These are phyloP conservation scores for Trametes elegans DNA, from an alignment of 768 basidiomycete species.

Conservation along the genomic window DNA sequence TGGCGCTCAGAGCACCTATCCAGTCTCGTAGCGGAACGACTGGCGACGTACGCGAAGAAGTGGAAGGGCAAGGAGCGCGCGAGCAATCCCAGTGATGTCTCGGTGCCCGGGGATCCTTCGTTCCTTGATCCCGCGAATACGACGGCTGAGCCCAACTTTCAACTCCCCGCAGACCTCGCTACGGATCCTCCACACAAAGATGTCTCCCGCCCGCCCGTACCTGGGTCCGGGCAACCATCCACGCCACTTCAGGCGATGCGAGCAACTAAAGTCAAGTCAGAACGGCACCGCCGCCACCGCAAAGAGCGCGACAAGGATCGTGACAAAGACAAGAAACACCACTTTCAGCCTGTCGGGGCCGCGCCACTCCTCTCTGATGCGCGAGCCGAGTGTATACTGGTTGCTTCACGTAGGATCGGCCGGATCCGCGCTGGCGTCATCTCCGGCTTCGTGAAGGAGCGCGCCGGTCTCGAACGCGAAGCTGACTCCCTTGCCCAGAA, in stretches of 20 bases:
- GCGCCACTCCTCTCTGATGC: conserved; percentile 58
- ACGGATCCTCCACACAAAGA: too few relatives aligned
- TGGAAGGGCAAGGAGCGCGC: conserved; percentile 10
- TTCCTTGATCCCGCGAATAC: not conserved
- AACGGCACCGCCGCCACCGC: not conserved
- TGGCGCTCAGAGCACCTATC: conserved; percentile 6
- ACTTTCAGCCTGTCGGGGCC: not conserved
- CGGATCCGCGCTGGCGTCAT: conserved; percentile 56
- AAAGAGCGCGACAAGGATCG: conserved; percentile 8
- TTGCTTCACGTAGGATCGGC: conserved; percentile 70
- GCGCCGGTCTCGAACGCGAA: conserved; percentile 10
- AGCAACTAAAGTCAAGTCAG: not conserved
- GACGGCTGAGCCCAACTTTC: too few relatives aligned
- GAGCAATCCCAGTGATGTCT: not conserved
- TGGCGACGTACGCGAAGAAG: not conserved
- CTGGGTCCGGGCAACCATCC: not conserved
- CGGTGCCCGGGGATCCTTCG: not conserved
- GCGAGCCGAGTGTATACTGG: conserved; percentile 64
- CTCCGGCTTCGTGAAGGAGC: conserved; percentile 44
- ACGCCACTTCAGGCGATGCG: not conserved
- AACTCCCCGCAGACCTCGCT: too few relatives aligned
- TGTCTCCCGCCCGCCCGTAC: too few relatives aligned
- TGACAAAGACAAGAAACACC: conserved; percentile 3
- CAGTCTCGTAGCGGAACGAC: not conserved
- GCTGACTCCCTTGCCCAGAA: conserved; percentile 18